Conservation (phyloP, 208 protist species). For the Strigomonas culicis region DNA sequence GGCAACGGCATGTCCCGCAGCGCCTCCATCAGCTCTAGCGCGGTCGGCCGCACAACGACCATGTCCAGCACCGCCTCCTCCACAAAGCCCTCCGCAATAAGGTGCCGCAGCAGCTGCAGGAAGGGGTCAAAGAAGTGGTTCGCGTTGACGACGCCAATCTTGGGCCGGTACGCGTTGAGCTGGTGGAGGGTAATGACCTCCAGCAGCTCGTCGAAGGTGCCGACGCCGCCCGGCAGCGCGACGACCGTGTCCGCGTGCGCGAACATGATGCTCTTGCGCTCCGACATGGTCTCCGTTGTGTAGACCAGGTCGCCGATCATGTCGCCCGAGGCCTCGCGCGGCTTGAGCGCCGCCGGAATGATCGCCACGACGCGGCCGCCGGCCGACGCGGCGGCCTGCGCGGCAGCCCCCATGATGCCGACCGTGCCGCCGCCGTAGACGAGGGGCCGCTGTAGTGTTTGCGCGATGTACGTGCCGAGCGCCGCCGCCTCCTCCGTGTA, state of each 20-base stretch:
- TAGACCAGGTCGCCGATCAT: slow-evolving; percentile 59
- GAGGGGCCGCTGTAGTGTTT: slow-evolving; percentile 27
- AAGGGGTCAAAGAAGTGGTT: slow-evolving; percentile 73
- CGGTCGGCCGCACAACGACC: slow-evolving; percentile 42
- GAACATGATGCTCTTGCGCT: slow-evolving; percentile 88
- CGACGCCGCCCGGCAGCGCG: slow-evolving; percentile 70
- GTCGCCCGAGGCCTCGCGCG: slow-evolving; percentile 51
- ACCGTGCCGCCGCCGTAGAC: slow-evolving; percentile 80
- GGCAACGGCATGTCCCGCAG: slow-evolving; percentile 37
- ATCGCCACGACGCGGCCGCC: slow-evolving; percentile 50
- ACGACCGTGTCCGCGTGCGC: slow-evolving; percentile 55
- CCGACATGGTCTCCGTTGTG: slow-evolving; percentile 68
- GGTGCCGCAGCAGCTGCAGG: slow-evolving; percentile 41
- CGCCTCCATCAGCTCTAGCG: slow-evolving; percentile 44
- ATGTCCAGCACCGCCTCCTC: slow-evolving; percentile 29
- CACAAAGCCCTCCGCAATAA: slow-evolving; percentile 64
- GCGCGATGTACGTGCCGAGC: slow-evolving; percentile 47
- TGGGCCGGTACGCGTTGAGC: slow-evolving; percentile 63
- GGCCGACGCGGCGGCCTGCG: slow-evolving; percentile 17
- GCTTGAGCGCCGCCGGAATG: slow-evolving; percentile 48
- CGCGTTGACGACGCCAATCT: slow-evolving; percentile 73
- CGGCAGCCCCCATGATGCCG: slow-evolving; percentile 77
- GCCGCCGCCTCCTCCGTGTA: slow-evolving; percentile 42
- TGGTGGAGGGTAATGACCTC: slow-evolving; percentile 83
- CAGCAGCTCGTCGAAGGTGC: slow-evolving; percentile 84